phyloP scores from a whole-genome alignment of 176 grass and related monocot species.

The Triticum urartu region DNA sequence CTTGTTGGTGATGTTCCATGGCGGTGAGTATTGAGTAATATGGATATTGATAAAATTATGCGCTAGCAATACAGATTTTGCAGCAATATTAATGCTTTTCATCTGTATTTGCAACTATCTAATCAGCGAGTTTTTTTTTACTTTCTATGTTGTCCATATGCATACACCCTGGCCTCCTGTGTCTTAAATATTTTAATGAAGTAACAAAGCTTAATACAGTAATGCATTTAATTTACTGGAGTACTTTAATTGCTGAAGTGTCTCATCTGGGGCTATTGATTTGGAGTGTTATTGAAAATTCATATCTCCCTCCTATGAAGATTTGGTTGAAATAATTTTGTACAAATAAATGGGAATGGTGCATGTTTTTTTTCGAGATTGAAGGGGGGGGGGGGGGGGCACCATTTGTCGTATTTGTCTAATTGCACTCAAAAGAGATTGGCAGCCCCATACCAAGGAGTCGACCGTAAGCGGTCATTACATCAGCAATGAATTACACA shows the following conservation, averaged over 20 bases:
- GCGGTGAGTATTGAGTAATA: constrained; percentile 48
- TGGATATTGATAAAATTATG: constrained; percentile 9
- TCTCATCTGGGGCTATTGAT: background rate
- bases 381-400: too few species aligned
- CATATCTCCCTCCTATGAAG: background rate
- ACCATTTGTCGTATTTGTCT: too few species aligned
- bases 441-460: too few species aligned
- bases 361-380: background rate
- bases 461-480: too few species aligned
- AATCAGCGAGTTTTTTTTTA: background rate
- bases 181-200: background rate
- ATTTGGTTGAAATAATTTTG: background rate
- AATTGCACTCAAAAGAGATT: too few species aligned
- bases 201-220: background rate
- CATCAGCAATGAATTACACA: too few species aligned
- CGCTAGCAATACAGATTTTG: background rate
- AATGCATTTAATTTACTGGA: background rate
- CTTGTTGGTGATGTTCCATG: constrained; percentile 90
- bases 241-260: background rate
- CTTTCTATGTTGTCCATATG: background rate
- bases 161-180: background rate
- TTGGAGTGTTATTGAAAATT: background rate
- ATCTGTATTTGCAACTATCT: background rate
- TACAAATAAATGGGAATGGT: background rate
- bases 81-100: background rate